Percentiles rank a stretch among this genome's conserved stretches.
These are phyloP conservation scores for Phylloporus scabripes DNA, from an alignment of 768 basidiomycete genomes.

Conservation along the genomic window DNA sequence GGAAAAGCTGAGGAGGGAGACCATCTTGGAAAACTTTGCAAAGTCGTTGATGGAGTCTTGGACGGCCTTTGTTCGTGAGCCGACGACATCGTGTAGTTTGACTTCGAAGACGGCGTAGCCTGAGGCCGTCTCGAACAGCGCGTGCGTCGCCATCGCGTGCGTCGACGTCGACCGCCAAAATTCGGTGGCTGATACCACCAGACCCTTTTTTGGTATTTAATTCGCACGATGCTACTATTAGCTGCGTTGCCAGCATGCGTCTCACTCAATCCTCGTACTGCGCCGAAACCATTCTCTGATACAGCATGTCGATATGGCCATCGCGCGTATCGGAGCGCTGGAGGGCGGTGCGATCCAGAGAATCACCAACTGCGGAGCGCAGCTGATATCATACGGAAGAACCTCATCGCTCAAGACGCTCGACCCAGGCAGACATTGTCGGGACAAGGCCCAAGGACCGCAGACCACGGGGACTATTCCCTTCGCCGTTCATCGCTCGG, in stretches of 20 bases:
- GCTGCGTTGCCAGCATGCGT: not conserved
- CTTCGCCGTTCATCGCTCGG: not conserved
- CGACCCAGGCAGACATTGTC: not conserved
- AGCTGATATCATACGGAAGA: slow-evolving; percentile 4
- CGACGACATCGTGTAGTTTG: slow-evolving; percentile 84
- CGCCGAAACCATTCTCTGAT: not conserved
- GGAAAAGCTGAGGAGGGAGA: slow-evolving; percentile 81
- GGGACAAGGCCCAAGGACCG: not conserved
- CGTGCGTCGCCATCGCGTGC: slow-evolving; percentile 64
- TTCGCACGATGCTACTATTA: slow-evolving; percentile 6
- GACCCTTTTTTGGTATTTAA: not conserved
- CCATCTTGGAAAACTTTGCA: slow-evolving; percentile 88
- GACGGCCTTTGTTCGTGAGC: slow-evolving; percentile 65
- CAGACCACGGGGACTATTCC: not conserved
- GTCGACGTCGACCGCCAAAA: slow-evolving; percentile 22
- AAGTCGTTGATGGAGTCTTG: slow-evolving; percentile 87
- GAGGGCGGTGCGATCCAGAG: slow-evolving; percentile 4
- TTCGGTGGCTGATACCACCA: slow-evolving; percentile 11
- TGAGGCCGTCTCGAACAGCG: slow-evolving; percentile 89
- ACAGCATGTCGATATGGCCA: not conserved
- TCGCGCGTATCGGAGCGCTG: slow-evolving; percentile 1
- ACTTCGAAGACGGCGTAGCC: slow-evolving; percentile 92
- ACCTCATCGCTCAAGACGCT: not conserved
- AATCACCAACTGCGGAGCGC: not conserved
- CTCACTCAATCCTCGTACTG: not conserved